Evolutionary conservation across 352 stramenopile genomes (phyloP).

Genomic region (Phytophthora hybrid): DNA sequence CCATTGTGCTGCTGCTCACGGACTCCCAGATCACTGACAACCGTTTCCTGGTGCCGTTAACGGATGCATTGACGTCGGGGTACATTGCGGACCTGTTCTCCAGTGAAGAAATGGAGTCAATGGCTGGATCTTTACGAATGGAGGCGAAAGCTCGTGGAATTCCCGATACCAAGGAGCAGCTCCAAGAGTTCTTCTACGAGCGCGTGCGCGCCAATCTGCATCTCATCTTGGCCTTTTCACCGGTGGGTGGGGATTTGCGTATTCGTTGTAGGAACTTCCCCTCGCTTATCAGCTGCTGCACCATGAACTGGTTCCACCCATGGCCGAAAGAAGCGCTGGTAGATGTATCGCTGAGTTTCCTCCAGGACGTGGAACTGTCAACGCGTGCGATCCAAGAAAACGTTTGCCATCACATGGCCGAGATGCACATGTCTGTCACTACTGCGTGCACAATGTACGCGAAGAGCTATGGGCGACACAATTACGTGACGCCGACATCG

Average conservation of each 20-base stretch:
- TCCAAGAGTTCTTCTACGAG: constrained; percentile 92
- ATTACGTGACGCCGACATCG: constrained; percentile 94
- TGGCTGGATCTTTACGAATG: constrained; percentile 71
- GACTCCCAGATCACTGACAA: constrained; percentile 90
- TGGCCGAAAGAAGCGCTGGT: constrained; percentile 92
- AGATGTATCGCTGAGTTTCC: constrained; percentile 87
- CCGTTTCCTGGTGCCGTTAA: constrained; percentile 88
- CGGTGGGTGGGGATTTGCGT: constrained; percentile 79
- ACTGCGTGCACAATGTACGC: constrained; percentile 79
- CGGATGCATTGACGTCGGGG: constrained; percentile 85
- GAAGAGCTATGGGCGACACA: constrained; percentile 78
- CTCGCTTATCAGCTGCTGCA: constrained; percentile 71
- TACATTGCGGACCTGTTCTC: constrained; percentile 87
- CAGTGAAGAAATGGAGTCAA: constrained; percentile 90
- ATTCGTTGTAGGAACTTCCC: constrained; percentile 86
- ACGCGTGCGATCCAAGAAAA: constrained; percentile 89
- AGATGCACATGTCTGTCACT: constrained; percentile 92
- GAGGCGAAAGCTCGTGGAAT: constrained; percentile 90
- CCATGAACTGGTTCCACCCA: constrained; percentile 92
- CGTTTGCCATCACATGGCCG: constrained; percentile 93
- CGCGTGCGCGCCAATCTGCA: constrained; percentile 90
- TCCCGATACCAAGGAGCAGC: constrained; percentile 90
- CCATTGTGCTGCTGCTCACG: constrained; percentile 90
- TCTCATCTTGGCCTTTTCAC: constrained; percentile 88
- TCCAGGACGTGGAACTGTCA: constrained; percentile 76